Conservation (phyloP, 306 rosid genomes). For the Vigna angularis region DNA sequence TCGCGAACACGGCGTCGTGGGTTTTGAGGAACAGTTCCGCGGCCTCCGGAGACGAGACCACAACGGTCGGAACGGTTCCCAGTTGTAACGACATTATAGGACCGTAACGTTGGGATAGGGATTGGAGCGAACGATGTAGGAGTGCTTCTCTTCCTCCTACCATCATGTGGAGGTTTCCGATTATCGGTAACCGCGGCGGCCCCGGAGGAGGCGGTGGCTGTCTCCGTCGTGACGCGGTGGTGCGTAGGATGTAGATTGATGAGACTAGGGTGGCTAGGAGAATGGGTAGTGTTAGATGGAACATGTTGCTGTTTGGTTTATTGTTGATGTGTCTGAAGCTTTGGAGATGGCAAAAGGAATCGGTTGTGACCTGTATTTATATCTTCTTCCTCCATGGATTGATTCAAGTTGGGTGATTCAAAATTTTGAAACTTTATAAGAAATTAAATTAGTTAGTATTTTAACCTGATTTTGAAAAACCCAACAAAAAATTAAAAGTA, state of each 20-base stretch:
- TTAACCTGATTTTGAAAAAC: too few relatives aligned
- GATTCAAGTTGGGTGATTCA: too few relatives aligned
- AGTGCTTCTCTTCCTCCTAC: slow-evolving; percentile 8
- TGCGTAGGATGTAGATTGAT: background rate
- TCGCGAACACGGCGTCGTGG: slow-evolving; percentile 42
- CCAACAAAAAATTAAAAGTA: too few relatives aligned
- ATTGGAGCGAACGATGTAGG: slow-evolving; percentile 37
- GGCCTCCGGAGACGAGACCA: slow-evolving; percentile 44
- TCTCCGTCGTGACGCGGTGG: background rate
- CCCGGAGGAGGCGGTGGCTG: slow-evolving; percentile 45
- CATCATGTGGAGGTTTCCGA: slow-evolving; percentile 53
- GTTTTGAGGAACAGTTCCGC: slow-evolving; percentile 47
- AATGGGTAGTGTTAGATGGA: background rate
- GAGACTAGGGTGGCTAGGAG: background rate
- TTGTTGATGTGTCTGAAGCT: too few relatives aligned
- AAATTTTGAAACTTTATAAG: too few relatives aligned
- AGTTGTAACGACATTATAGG: slow-evolving; percentile 45
- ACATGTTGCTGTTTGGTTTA: too few relatives aligned
- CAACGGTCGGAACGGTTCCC: slow-evolving; percentile 37
- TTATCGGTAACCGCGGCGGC: slow-evolving; percentile 38
- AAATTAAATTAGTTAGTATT: too few relatives aligned
- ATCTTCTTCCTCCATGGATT: too few relatives aligned
- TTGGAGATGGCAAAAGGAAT: too few relatives aligned
- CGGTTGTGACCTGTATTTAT: too few relatives aligned
- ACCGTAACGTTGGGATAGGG: slow-evolving; percentile 45